These are phyloP conservation scores for Ochetophila trinervis DNA, from an alignment of 306 rosid genomes.

Conservation along the genomic window DNA sequence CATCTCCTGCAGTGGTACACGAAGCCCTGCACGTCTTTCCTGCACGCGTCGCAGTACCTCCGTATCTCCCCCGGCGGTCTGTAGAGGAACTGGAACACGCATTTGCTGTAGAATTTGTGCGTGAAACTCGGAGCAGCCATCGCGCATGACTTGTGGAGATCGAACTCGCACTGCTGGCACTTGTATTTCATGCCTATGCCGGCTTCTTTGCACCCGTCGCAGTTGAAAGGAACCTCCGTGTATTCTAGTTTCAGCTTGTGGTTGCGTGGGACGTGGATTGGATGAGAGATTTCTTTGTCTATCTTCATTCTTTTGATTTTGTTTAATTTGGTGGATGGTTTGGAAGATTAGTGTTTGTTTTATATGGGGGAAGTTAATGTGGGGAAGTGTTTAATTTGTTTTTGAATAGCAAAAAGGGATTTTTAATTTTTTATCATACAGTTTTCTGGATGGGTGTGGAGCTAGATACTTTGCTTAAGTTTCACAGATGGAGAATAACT, in stretches of 20 bases:
- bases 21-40: slow-evolving; percentile 41
- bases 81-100: slow-evolving; percentile 39
- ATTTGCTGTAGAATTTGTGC: slow-evolving; percentile 43
- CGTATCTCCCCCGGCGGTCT: slow-evolving; percentile 29
- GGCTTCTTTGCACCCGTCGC: slow-evolving; percentile 62
- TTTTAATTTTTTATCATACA: slow-evolving; percentile 7
- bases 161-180: slow-evolving; percentile 41
- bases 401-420: slow-evolving; percentile 9
- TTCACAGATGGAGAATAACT: slow-evolving; percentile 34
- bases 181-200: slow-evolving; percentile 56
- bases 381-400: background rate
- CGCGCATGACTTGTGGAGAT: slow-evolving; percentile 46
- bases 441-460: slow-evolving; percentile 1
- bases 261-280: slow-evolving; percentile 37
- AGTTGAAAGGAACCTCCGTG: slow-evolving; percentile 48
- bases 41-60: slow-evolving; percentile 48
- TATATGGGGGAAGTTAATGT: slow-evolving; percentile 12
- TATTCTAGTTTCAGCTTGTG: slow-evolving; percentile 44
- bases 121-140: slow-evolving; percentile 24
- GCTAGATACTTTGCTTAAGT: slow-evolving; percentile 45
- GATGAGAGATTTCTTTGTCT: slow-evolving; percentile 43
- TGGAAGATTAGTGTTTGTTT: background rate
- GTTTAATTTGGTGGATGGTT: background rate
- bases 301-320: slow-evolving; percentile 23
- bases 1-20: slow-evolving; percentile 51